A percentile compares a stretch with the other conserved stretches of the same genome.
These are phyloP conservation scores for Casuarina glauca DNA, from an alignment of 306 rosid genomes.

Conservation along the genomic window DNA sequence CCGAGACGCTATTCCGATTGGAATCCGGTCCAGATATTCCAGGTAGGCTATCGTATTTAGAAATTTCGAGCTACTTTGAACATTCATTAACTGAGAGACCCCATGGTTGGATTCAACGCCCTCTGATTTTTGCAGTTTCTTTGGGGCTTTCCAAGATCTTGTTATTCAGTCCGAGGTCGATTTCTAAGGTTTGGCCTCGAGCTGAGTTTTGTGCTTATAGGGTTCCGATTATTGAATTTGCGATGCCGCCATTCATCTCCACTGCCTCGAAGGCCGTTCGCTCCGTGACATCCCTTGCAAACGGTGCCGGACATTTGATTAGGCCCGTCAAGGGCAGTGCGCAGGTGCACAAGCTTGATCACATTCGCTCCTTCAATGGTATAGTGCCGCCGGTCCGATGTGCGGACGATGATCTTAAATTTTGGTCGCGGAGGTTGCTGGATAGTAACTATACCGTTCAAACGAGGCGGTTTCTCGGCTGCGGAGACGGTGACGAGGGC, in stretches of 20 bases:
- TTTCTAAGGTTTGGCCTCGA: too few relatives aligned
- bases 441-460: constrained; percentile 32
- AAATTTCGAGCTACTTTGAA: too few relatives aligned
- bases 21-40: neutral
- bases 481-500: constrained; percentile 88
- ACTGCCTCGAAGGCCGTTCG: constrained; percentile 49
- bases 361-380: constrained; percentile 39
- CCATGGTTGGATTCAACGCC: too few relatives aligned
- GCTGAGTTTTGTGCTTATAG: neutral
- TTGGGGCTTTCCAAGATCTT: neutral
- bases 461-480: constrained; percentile 69
- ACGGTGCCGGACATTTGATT: constrained; percentile 38
- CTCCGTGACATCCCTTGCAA: constrained; percentile 47
- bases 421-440: constrained; percentile 15
- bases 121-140: neutral
- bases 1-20: neutral
- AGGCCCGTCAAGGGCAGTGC: constrained; percentile 26
- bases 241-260: constrained; percentile 74
- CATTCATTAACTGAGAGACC: neutral
- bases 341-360: constrained; percentile 22
- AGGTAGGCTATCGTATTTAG: neutral
- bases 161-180: neutral
- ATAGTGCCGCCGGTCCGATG: constrained; percentile 30
- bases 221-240: constrained; percentile 15
- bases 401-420: constrained; percentile 11